Evolutionary conservation across 129 eudicot genomes (phyloP), one percentile per base, ranked within the genome.

Genomic region (Scalesia atractyloides): DNA sequence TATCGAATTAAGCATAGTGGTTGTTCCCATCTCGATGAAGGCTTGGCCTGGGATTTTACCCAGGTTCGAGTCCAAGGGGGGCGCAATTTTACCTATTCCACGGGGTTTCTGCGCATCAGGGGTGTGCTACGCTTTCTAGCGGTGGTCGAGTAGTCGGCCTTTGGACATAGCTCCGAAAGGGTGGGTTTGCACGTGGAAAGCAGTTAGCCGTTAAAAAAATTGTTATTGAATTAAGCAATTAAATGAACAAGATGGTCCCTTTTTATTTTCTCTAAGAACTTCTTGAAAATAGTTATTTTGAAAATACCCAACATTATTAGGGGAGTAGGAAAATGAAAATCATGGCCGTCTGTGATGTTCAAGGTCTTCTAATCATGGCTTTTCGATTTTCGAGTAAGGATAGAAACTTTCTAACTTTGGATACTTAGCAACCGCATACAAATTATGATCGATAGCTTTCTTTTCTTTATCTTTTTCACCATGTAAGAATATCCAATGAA

Each of bases 301-400:
- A 56, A 54, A 56, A 56, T 5, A 59, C 13, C 17, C 47, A 62
- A 24, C 67, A 62, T 62, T 20, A 62, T 62, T 33, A 62, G 22
- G 19, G 44, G 10, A 62, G 67, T 34, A 9, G 30, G 51, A n/a
- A 63, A n/a, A 8, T 37, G 69, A 37, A 64, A 44, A 43, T 43
- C 36, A 65, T 43, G 20, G 5, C 53, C 8, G 3, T 43, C 43
- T 43, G 22, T 24, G 41, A 50, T 50, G 18, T 47, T 18, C 67
- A 72, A 20, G 57, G 7, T 72, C 44, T 41, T 44, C 33, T 44
- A 30, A 24, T 24, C 33, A 72, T 43, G 58, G 30, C 46, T 16
- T 41, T 43, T 26, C 39, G 5, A 56, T 56, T 19, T 18, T 37
- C 20, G 20, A 39, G 20, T 56, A 22, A 57, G 22, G 58, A 10